Conservation (phyloP, 2,329 filamentous ascomycete genomes). For the Bisporella sp. region DNA sequence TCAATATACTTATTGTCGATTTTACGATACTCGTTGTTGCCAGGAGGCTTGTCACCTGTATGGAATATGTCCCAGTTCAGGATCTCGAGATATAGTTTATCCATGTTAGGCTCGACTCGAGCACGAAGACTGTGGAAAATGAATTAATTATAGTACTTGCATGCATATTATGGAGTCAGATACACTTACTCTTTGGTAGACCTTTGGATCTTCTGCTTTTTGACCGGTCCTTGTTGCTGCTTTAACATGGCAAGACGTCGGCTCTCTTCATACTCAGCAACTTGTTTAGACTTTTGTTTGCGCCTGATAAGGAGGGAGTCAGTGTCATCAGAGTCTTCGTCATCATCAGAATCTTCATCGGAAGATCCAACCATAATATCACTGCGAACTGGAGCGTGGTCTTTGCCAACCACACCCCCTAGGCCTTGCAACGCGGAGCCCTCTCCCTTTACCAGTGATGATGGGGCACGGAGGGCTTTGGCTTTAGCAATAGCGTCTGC, state of each 20-base stretch:
- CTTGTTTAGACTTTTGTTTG: slow-evolving; percentile 27
- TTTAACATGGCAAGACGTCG: slow-evolving; percentile 41
- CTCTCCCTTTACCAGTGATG: slow-evolving; percentile 58
- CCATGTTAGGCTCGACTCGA: slow-evolving; percentile 82
- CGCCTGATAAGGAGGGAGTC: slow-evolving; percentile 38
- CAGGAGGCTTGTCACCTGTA: slow-evolving; percentile 76
- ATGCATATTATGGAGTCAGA: too few relatives aligned
- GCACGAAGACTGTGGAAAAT: slow-evolving; percentile 58
- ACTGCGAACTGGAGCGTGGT: slow-evolving; percentile 65
- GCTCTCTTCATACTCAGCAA: slow-evolving; percentile 38
- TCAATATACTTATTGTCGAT: slow-evolving; percentile 75
- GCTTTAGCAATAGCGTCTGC: slow-evolving; percentile 64
- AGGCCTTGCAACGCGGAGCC: slow-evolving; percentile 72
- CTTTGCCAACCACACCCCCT: slow-evolving; percentile 67
- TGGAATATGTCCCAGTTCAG: slow-evolving; percentile 96
- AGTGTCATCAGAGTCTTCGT: slow-evolving; percentile 56
- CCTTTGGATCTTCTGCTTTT: slow-evolving; percentile 72
- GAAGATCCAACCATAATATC: slow-evolving; percentile 86
- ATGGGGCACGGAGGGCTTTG: slow-evolving; percentile 49
- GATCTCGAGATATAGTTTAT: slow-evolving; percentile 75
- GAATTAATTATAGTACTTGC: too few relatives aligned
- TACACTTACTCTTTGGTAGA: slow-evolving; percentile 64
- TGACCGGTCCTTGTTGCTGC: slow-evolving; percentile 62
- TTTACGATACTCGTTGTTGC: slow-evolving; percentile 61
- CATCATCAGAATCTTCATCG: slow-evolving; percentile 66